Evolutionary conservation across 768 basidiomycete genomes (phyloP).

Genomic region (Kwoniella dejecticola): DNA sequence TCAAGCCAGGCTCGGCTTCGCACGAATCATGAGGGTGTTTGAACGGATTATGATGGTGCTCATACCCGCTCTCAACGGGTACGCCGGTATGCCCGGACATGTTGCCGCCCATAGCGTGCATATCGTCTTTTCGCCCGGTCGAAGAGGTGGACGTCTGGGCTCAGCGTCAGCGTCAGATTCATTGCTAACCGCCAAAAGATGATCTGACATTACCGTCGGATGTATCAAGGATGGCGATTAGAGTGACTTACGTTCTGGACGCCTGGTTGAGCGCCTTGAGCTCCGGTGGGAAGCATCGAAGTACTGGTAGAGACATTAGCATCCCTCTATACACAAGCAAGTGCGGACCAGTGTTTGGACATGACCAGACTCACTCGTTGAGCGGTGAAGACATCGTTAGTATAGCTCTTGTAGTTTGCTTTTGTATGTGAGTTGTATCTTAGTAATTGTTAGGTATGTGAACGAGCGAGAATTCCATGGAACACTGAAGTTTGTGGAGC

Average conservation of each 20-base stretch:
- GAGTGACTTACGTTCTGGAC: not conserved
- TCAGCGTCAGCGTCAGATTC: too few species aligned
- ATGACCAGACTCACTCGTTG: not conserved
- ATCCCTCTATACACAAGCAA: too few species aligned
- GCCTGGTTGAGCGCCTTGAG: conserved; percentile 2
- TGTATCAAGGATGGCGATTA: not conserved
- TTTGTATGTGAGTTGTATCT: not conserved
- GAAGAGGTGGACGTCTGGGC: conserved; percentile 9
- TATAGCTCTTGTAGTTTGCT: not conserved
- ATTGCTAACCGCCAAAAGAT: too few species aligned
- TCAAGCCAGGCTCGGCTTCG: conserved; percentile 32
- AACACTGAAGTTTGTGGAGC: not conserved
- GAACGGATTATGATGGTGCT: conserved; percentile 7
- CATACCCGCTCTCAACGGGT: conserved; percentile 17
- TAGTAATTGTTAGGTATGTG: not conserved
- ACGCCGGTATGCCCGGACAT: conserved; percentile 18
- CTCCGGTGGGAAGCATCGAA: conserved; percentile 11
- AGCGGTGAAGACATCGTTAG: conserved; percentile 6
- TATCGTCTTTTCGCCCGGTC: conserved; percentile 9
- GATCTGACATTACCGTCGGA: too few species aligned
- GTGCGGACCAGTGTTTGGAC: too few species aligned
- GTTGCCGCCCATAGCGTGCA: conserved; percentile 11
- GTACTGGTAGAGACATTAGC: not conserved
- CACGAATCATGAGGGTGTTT: conserved; percentile 19
- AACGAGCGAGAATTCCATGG: not conserved